phyloP scores from a whole-genome alignment of 345 rosid species.

The Hypericum androsaemum region DNA sequence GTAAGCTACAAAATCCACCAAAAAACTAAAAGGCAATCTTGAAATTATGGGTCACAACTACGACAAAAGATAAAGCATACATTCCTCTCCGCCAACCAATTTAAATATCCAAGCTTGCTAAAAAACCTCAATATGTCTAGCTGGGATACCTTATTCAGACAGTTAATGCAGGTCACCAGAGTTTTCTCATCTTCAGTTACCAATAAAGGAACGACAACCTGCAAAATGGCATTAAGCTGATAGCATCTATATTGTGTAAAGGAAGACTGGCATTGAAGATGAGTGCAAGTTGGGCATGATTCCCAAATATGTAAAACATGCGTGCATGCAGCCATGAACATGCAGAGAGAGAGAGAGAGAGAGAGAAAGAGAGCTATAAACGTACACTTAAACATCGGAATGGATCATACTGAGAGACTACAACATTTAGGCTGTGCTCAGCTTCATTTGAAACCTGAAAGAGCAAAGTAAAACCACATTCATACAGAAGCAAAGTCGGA shows the following conservation, averaged over 20 bases:
- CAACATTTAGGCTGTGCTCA: conserved; percentile 72
- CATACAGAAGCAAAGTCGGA: conserved; percentile 8
- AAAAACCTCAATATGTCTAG: neutral
- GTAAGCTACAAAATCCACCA: neutral
- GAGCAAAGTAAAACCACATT: conserved; percentile 6
- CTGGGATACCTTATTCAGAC: conserved; percentile 76
- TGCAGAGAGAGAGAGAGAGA: conserved; percentile 9
- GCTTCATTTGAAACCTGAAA: conserved; percentile 78
- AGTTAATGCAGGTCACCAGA: conserved; percentile 79
- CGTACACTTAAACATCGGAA: conserved; percentile 95
- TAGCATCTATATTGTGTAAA: no score
- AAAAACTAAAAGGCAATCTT: neutral
- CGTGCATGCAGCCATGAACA: no score
- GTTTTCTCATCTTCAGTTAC: conserved; percentile 92
- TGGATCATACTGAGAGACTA: conserved; percentile 79
- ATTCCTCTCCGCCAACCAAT: no score
- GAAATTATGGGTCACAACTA: neutral
- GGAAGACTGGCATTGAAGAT: no score
- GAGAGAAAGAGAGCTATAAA: conserved; percentile 11
- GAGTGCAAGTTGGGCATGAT: no score
- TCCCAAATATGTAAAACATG: no score
- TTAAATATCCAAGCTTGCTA: no score
- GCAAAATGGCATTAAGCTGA: conserved; percentile 12
- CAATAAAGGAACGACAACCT: conserved; percentile 84
- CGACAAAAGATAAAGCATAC: neutral